Base-by-base conservation (phyloP, 495 filamentous ascomycete species). In the Bacidia rubella region DNA sequence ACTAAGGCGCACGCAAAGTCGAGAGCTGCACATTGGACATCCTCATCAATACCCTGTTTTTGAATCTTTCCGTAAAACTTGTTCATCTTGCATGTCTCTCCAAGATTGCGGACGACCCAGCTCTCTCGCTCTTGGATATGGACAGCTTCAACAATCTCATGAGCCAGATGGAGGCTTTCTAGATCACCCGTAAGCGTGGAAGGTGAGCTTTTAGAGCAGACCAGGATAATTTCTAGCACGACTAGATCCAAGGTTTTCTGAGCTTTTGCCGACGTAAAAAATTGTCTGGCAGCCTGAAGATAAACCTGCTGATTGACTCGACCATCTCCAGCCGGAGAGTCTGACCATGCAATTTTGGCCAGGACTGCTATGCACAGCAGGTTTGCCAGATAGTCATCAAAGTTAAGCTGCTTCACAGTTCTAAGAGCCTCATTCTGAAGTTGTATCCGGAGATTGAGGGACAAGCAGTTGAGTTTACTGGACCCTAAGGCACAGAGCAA, bases 191-290 rank as follows among this genome's bases (percentile, higher is more conserved):
- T 49, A 3, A 64, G 47, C 2, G 66, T 65, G 7, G 74, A 47
- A 20, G 56, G 63, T 46, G 62, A 66, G 40, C 62, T 71, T 24
- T 67, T 62, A 11, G 73, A 77, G 53, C 74, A 79, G 9, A 72
- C 72, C 22, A 45, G 49, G 40, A 60, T 46, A 1, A 42, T 73
- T 20, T 69, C 70, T 45, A 79, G 59, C 1, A 76, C 69, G 2
- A 77, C 68, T 32, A 82, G 61, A 51, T 80, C 71, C 12, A 81
- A 57, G 1, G 74, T 82, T 52, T 80, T 81, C 10, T 65, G 46
- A 1, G 68, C 74, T 10, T 68, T 64, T 48, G 73, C 75, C 1
- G 67, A 57, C 3, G 68, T 70, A 40, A 78, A 77, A 52, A 76
- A 75, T 44, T 76, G 62, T 11, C 58, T 63, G 44, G 73, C 69